Evolutionary conservation across 2,329 filamentous ascomycete species (phyloP), one percentile per base, ranked within the genome.

Genomic region (Chalaropsis ovoidea): DNA sequence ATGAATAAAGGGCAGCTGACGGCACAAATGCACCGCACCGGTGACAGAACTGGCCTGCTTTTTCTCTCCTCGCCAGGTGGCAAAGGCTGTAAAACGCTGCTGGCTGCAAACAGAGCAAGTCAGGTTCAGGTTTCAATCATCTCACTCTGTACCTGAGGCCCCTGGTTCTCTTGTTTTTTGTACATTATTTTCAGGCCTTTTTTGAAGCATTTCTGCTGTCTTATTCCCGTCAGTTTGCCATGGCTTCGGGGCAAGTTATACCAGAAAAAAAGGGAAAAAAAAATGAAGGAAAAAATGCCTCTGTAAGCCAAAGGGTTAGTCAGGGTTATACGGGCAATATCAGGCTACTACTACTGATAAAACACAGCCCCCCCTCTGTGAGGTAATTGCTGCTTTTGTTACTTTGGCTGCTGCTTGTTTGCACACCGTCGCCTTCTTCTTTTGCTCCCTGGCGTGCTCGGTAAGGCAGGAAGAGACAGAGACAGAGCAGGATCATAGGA

Each of bases 131-230:
- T 52, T 52, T 52, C 19, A 52, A 24, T 52, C 47, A 52, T 52
- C 47, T 52, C 60, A 61, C 19, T 19, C 22, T 61, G 22, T 61
- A 24, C 60, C 42, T 61, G 39, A 42, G 13, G 60, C 42, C 39
- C 60, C 60, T 61, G 19, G 31, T 61, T 39, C 13, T 58, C 24
- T 11, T 22, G 17, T 45, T 10, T 56, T 35, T 43, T 43, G 5
- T 56, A 19, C 35, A 13, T 58, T 35, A 3, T 39, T 58, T 35
- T 39, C 17, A 3, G 19, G 22, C 5, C 13, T 8, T 52, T 52
- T 10, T 22, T 13, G 11, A 1, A 11, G 22, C 8, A 10, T 52
- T 52, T 52, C 19, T 52, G 47, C 7, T 2, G 7, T 24, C 19
- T 19, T 52, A 24, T 19, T 22, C 19, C 19, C 43, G 17, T 19